Percentiles rank a stretch among this genome's conserved stretches.
Conservation (phyloP, 140 eudicot genomes). For the Ambrosia hybrid region DNA sequence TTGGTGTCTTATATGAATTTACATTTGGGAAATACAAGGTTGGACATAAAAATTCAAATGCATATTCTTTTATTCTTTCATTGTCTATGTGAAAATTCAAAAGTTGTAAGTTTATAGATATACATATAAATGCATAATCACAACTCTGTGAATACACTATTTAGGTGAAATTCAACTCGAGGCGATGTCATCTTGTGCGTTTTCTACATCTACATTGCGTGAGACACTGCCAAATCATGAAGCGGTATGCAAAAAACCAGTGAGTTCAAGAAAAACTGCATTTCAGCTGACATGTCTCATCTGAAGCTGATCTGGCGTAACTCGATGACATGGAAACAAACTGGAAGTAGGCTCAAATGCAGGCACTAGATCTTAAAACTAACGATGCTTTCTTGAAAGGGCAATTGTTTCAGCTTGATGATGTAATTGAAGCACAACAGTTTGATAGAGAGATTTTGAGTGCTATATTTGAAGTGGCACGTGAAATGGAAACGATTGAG, state of each 20-base stretch:
- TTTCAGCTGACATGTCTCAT: slow-evolving; percentile 26
- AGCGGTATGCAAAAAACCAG: slow-evolving; percentile 17
- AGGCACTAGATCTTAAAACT: slow-evolving; percentile 46
- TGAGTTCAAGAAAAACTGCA: slow-evolving; percentile 23
- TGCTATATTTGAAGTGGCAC: slow-evolving; percentile 93
- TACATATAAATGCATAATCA: slow-evolving; percentile 5
- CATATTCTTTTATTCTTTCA: slow-evolving; percentile 3
- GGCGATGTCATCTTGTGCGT: slow-evolving; percentile 52
- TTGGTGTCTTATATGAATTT: slow-evolving; percentile 3
- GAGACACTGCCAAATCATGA: slow-evolving; percentile 30
- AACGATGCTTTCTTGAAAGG: slow-evolving; percentile 42
- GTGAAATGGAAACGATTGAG: slow-evolving; percentile 93
- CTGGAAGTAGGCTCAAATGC: slow-evolving; percentile 45
- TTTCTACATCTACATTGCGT: slow-evolving; percentile 41
- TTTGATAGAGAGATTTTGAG: slow-evolving; percentile 79
- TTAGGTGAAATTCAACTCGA: slow-evolving; percentile 28
- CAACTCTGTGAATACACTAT: neutral
- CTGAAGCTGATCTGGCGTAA: slow-evolving; percentile 23
- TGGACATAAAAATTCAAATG: neutral
- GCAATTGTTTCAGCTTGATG: slow-evolving; percentile 69
- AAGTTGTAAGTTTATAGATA: slow-evolving; percentile 4
- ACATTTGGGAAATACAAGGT: slow-evolving; percentile 8
- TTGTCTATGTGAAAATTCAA: neutral
- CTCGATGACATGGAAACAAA: slow-evolving; percentile 25
- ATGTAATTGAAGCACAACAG: slow-evolving; percentile 92